These are phyloP conservation scores for Chromera velia DNA, from an alignment of 73 alveolate genomes.

Conservation along the genomic window DNA sequence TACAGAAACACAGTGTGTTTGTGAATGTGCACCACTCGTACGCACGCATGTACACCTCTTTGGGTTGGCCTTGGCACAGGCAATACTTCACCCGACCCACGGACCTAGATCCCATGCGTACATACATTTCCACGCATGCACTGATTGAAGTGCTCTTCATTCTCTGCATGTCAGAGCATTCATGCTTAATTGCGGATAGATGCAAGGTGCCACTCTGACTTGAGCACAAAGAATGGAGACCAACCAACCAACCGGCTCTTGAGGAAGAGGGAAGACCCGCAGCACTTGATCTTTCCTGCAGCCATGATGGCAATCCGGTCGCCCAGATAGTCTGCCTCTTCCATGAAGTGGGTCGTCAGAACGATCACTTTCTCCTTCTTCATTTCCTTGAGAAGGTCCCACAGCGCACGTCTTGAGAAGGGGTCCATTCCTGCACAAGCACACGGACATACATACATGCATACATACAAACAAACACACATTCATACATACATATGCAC, in stretches of 20 bases:
- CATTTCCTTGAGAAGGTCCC: neutral
- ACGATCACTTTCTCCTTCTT: constrained; percentile 23
- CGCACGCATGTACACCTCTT: too few relatives aligned
- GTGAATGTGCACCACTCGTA: too few relatives aligned
- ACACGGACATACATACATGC: neutral
- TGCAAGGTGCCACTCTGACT: too few relatives aligned
- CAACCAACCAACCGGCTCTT: constrained; percentile 46
- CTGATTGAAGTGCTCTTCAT: too few relatives aligned
- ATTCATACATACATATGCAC: neutral
- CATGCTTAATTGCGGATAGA: too few relatives aligned
- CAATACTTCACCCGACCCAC: too few relatives aligned
- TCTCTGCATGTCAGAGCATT: too few relatives aligned
- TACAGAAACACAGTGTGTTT: too few relatives aligned
- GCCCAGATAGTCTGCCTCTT: constrained; percentile 63
- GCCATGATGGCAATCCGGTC: constrained; percentile 74
- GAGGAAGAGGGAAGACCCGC: constrained; percentile 55
- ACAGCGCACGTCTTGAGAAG: neutral
- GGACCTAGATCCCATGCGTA: too few relatives aligned
- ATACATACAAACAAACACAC: neutral
- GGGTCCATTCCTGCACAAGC: neutral
- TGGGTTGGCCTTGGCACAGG: too few relatives aligned
- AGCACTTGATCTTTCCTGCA: constrained; percentile 54
- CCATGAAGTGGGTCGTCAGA: constrained; percentile 69
- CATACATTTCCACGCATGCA: too few relatives aligned
- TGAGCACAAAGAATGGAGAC: too few relatives aligned